Conservation (phyloP, 2,329 filamentous ascomycete species). For the Verticillium zaregamsianum region DNA sequence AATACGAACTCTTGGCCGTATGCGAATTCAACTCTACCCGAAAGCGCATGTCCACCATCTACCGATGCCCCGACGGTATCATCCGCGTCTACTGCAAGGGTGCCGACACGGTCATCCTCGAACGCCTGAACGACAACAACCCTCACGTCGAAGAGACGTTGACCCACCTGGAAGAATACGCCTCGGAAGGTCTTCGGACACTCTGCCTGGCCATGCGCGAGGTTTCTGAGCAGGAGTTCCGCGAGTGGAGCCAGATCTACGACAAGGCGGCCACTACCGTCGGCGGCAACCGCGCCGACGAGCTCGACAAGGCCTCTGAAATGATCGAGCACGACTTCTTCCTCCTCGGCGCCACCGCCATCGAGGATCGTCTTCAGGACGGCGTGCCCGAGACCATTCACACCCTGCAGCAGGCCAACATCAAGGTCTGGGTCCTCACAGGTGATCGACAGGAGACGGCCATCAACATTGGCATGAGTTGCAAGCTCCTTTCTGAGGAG, state of each 20-base stretch:
- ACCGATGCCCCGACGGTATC: constrained; percentile 93
- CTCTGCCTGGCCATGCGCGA: constrained; percentile 94
- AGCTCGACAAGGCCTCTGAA: constrained; percentile 95
- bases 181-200: constrained; percentile 90
- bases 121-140: constrained; percentile 79
- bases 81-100: constrained; percentile 94
- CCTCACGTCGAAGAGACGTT: constrained; percentile 85
- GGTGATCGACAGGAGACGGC: constrained; percentile 97
- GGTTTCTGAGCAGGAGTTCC: constrained; percentile 82
- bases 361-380: constrained; percentile 94
- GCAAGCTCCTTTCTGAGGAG: constrained; percentile 95
- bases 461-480: constrained; percentile 99
- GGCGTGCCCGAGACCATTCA: constrained; percentile 98
- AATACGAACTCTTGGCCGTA: constrained; percentile 92
- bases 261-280: constrained; percentile 88
- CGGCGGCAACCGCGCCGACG: constrained; percentile 85
- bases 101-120: constrained; percentile 94
- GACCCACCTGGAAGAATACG: constrained; percentile 96
- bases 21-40: constrained; percentile 98
- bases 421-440: constrained; percentile 98
- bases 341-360: constrained; percentile 90
- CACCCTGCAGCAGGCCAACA: constrained; percentile 91
- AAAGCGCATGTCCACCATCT: constrained; percentile 97
- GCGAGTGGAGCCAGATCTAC: constrained; percentile 81
- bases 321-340: constrained; percentile 90